Base-by-base conservation (phyloP, 176 grass and related monocot genomes). In the Oryza coarctata region DNA sequence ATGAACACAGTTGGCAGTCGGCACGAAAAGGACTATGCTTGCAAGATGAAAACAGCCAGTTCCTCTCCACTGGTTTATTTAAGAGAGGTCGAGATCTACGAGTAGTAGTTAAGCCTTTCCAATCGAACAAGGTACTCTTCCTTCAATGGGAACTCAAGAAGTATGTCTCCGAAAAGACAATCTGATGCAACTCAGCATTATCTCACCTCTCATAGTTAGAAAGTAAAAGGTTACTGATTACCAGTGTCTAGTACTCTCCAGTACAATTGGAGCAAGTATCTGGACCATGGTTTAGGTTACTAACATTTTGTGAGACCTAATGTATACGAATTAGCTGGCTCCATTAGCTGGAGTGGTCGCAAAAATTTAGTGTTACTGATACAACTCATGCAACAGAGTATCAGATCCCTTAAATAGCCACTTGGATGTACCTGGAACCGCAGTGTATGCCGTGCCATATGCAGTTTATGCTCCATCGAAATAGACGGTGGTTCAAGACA, bases 401-500 rank as follows among this genome's bases (percentile, higher is more conserved):
- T 43, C 77, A 26, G 1, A 27, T 6, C 15, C 13, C 11, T 76
- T 76, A 43, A 82, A 71, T 28, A 30, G 17, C 63, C 73, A 69
- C 25, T 60, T 6, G 3, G 28, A 71, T 32, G 18, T 47, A 47
- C 14, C 44, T 47, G 2, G 44, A 60, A 68, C 17, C 3, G 44
- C 13, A 74, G 45, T 66, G 44, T 10, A 58, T 77, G 75, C 36
- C 20, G 50, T 30, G 36, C 40, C 57, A 35, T 35, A 39, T 76
- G 77, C 41, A 34, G 40, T 62, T 29, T 58, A 10, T 18, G 22
- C 70, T 74, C 68, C 43, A 79, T 74, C 87, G 69, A 88, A 80
- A 80, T 6, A 25, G 64, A 52, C 87, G 87, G 82, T 89, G 82
- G 76, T 70, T 75, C 38, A 85, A 47, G 63, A 38, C 49, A 26